These are phyloP conservation scores for Cytospora chrysosperma DNA, from an alignment of 2,329 filamentous ascomycete species.

Conservation along the genomic window DNA sequence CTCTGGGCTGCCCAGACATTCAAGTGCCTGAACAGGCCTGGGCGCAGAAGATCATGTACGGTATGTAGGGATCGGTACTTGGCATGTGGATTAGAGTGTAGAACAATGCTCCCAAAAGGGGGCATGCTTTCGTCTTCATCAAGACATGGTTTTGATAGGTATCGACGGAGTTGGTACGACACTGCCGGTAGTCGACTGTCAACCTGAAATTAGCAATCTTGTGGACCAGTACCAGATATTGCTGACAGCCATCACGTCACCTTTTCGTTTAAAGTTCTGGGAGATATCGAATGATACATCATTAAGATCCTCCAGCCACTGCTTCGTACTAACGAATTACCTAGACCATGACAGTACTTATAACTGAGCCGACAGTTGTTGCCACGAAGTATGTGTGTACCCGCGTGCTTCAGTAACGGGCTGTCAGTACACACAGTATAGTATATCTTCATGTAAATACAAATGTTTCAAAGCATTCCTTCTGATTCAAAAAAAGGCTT, in stretches of 20 bases:
- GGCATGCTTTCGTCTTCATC: background rate
- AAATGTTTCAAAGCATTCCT: background rate
- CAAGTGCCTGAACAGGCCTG: background rate
- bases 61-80: background rate
- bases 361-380: background rate
- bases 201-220: slow-evolving; percentile 16
- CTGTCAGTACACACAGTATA: no score
- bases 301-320: no score
- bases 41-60: background rate
- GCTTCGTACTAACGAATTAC: no score
- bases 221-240: slow-evolving; percentile 8
- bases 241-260: background rate
- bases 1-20: no score
- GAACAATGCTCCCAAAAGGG: background rate
- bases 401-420: no score
- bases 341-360: no score
- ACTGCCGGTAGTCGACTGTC: background rate
- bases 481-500: no score
- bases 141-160: background rate
- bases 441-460: no score
- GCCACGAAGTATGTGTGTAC: no score
- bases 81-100: no score
- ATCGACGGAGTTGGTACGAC: no score
- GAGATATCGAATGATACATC: slow-evolving; percentile 24
- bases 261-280: slow-evolving; percentile 3